These are phyloP conservation scores for Fusarium mangiferae DNA, from an alignment of 2,329 filamentous ascomycete genomes.

Conservation along the genomic window DNA sequence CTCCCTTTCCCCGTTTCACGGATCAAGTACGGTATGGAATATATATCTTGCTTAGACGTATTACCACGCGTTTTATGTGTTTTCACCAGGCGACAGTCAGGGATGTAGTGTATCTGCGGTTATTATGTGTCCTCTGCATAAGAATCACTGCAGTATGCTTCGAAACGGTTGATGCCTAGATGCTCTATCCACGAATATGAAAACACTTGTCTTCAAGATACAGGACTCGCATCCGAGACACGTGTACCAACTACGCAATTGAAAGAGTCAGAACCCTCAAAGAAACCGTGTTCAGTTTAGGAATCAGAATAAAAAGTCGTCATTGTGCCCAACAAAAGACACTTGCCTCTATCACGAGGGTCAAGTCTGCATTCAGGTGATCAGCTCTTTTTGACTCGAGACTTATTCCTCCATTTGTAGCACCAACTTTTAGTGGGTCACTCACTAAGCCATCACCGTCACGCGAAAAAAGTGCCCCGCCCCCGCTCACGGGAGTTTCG, in stretches of 20 bases:
- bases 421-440: slow-evolving; percentile 11
- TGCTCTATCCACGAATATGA: not conserved
- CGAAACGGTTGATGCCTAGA: not conserved
- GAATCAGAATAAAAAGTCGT: not conserved
- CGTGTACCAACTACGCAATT: not conserved
- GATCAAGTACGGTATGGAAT: not conserved
- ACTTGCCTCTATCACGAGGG: slow-evolving; percentile 22
- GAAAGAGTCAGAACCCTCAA: not conserved
- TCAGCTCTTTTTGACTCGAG: slow-evolving; percentile 2
- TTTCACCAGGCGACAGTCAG: not conserved
- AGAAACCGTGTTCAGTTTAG: slow-evolving; percentile 14
- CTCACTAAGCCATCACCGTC: slow-evolving; percentile 19
- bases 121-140: not conserved
- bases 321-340: not conserved
- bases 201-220: slow-evolving; percentile 16
- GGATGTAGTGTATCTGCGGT: not conserved
- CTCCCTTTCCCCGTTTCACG: not conserved
- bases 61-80: not conserved
- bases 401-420: slow-evolving; percentile 1
- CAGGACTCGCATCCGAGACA: slow-evolving; percentile 5
- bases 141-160: not conserved
- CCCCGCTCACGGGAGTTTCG: slow-evolving; percentile 39
- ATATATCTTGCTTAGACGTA: not conserved
- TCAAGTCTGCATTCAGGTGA: slow-evolving; percentile 25
- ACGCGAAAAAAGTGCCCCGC: slow-evolving; percentile 28